Evolutionary conservation across 192 early-diverging fungal genomes (phyloP).

Genomic region (Entophlyctis luteolus): DNA sequence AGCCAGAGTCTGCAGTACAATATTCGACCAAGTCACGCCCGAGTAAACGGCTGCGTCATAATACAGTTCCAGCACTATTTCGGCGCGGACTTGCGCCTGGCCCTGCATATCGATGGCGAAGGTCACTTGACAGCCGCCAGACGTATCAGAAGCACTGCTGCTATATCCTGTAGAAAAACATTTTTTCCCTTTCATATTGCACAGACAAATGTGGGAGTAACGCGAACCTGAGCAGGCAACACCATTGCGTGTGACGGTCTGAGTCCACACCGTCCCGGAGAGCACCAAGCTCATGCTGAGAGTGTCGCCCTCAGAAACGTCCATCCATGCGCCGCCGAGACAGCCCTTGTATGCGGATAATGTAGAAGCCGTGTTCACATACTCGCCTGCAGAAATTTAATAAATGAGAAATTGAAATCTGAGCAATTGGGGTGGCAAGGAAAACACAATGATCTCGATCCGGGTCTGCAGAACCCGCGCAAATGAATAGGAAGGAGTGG

Average conservation of each 20-base stretch:
- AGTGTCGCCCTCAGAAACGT: constrained; percentile 5
- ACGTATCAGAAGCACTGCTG: neutral
- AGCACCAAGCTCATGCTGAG: constrained; percentile 5
- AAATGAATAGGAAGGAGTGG: too few relatives aligned
- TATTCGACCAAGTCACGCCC: neutral
- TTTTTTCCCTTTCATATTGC: neutral
- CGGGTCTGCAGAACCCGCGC: too few relatives aligned
- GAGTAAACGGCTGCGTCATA: constrained; percentile 3
- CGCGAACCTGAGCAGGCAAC: constrained; percentile 2
- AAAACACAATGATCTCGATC: too few relatives aligned
- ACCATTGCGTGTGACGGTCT: constrained; percentile 4
- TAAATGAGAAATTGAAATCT: too few relatives aligned
- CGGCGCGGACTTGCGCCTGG: constrained; percentile 10
- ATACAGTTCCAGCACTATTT: constrained; percentile 20
- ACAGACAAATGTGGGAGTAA: neutral
- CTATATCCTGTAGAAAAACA: too few relatives aligned
- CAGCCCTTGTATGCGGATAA: constrained; percentile 6
- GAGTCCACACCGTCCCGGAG: constrained; percentile 9
- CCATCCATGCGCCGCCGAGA: constrained; percentile 21
- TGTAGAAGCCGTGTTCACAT: constrained; percentile 6
- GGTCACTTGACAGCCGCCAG: constrained; percentile 6
- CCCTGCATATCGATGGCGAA: constrained; percentile 15
- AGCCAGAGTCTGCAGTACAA: neutral
- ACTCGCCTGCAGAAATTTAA: too few relatives aligned
- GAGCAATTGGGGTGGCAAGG: too few relatives aligned